These are phyloP conservation scores for Cladochytrium replicatum DNA, from an alignment of 192 early-diverging fungal species.

Conservation along the genomic window DNA sequence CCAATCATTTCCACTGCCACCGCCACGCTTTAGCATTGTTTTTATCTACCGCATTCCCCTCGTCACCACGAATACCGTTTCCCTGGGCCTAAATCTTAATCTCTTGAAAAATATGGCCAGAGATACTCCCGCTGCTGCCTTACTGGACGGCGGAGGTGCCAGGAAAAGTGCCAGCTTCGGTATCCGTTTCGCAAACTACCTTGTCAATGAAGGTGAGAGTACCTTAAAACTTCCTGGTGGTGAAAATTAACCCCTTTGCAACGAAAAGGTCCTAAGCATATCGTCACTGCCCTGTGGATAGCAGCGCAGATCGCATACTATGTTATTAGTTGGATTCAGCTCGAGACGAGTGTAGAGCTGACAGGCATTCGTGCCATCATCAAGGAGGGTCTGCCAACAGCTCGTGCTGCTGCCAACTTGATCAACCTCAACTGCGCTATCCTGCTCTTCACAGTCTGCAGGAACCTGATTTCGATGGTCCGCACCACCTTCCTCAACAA, in stretches of 20 bases:
- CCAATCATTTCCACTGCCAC: too few species aligned
- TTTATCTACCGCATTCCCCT: too few species aligned
- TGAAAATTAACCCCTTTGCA: neutral
- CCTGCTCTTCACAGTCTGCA: conserved; percentile 71
- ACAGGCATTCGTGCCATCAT: conserved; percentile 32
- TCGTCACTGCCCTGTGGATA: conserved; percentile 31
- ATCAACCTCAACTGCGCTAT: conserved; percentile 73
- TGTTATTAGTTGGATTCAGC: conserved; percentile 22
- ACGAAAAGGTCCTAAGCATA: conserved; percentile 22
- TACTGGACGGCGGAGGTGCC: too few species aligned
- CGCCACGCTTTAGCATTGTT: too few species aligned
- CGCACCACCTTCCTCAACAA: conserved; percentile 62
- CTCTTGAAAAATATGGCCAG: too few species aligned
- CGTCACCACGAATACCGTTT: too few species aligned
- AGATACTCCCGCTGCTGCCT: too few species aligned
- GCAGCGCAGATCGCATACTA: conserved; percentile 34
- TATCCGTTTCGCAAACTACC: conserved; percentile 36
- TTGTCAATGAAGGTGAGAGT: conserved; percentile 41
- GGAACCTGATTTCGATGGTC: conserved; percentile 67
- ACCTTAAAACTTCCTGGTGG: conserved; percentile 3
- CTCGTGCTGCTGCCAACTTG: conserved; percentile 43
- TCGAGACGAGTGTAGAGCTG: conserved; percentile 28
- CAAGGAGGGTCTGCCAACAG: conserved; percentile 35
- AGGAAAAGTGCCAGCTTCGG: conserved; percentile 23
- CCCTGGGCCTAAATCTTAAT: too few species aligned